Conservation (phyloP, 169 alveolate genomes). For the Plasmodium chabaudi region DNA sequence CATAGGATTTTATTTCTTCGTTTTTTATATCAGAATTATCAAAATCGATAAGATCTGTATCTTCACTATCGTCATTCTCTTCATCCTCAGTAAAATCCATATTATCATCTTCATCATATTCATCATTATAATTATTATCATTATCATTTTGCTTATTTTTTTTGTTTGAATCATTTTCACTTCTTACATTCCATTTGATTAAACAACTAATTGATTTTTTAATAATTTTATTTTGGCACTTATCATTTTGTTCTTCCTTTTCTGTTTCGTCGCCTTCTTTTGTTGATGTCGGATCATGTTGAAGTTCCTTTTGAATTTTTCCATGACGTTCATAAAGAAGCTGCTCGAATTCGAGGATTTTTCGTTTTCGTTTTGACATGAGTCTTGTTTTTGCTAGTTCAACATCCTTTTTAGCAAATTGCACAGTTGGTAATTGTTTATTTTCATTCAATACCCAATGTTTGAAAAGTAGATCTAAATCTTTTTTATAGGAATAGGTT, state of each 20-base stretch:
- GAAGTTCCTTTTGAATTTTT: background rate
- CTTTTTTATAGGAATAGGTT: constrained; percentile 54
- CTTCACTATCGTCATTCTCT: constrained; percentile 3
- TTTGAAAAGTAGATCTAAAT: constrained; percentile 43
- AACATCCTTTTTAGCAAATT: constrained; percentile 73
- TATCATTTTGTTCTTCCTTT: background rate
- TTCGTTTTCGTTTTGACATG: constrained; percentile 62
- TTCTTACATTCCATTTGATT: constrained; percentile 37
- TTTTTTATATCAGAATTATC: constrained; percentile 9
- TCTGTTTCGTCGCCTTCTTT: background rate
- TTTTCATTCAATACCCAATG: constrained; percentile 71
- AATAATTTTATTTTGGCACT: background rate
- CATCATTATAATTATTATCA: background rate
- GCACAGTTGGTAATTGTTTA: constrained; percentile 52
- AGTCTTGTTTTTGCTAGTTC: constrained; percentile 60
- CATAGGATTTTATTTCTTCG: constrained; percentile 34
- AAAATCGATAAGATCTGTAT: constrained; percentile 2
- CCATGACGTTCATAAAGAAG: constrained; percentile 40
- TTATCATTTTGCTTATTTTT: background rate
- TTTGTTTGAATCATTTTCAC: constrained; percentile 42
- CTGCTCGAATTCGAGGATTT: constrained; percentile 40
- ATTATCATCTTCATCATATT: background rate
- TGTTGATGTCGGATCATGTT: background rate
- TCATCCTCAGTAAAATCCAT: background rate
- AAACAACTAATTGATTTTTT: constrained; percentile 57